Percentiles rank a stretch among this genome's conserved stretches.
Conservation (phyloP, 345 rosid genomes). For the Aethionema arabicum region DNA sequence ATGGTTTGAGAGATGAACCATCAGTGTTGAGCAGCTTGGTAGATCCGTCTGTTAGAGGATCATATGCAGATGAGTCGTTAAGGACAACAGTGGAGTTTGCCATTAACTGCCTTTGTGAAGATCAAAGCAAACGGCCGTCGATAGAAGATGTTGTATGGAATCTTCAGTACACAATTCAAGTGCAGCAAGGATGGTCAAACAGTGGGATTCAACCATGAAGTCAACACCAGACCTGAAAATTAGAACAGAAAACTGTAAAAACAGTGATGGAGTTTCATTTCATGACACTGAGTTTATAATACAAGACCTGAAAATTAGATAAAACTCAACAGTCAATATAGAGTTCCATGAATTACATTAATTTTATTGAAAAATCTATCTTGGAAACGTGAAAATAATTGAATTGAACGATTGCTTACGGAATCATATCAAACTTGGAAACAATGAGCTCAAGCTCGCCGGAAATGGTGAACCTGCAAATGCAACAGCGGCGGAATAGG, state of each 20-base stretch:
- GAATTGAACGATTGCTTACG: too few relatives aligned
- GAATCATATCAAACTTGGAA: too few relatives aligned
- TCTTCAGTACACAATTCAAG: slow-evolving; percentile 82
- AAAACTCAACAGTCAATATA: slow-evolving; percentile 11
- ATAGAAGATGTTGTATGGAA: slow-evolving; percentile 91
- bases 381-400: too few relatives aligned
- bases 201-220: slow-evolving; percentile 53
- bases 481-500: too few relatives aligned
- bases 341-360: slow-evolving; percentile 7
- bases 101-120: slow-evolving; percentile 62
- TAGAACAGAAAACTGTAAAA: slow-evolving; percentile 1
- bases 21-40: slow-evolving; percentile 44
- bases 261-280: neutral
- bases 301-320: too few relatives aligned
- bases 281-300: too few relatives aligned
- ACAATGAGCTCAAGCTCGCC: too few relatives aligned
- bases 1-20: slow-evolving; percentile 56
- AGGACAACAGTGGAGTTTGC: slow-evolving; percentile 66
- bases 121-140: slow-evolving; percentile 58
- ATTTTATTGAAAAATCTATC: neutral
- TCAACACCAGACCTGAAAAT: slow-evolving; percentile 21
- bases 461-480: too few relatives aligned
- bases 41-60: slow-evolving; percentile 65
- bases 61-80: slow-evolving; percentile 76
- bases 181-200: slow-evolving; percentile 75